Conservation (phyloP, 2,329 filamentous ascomycete genomes). For the Bertia moriformis region DNA sequence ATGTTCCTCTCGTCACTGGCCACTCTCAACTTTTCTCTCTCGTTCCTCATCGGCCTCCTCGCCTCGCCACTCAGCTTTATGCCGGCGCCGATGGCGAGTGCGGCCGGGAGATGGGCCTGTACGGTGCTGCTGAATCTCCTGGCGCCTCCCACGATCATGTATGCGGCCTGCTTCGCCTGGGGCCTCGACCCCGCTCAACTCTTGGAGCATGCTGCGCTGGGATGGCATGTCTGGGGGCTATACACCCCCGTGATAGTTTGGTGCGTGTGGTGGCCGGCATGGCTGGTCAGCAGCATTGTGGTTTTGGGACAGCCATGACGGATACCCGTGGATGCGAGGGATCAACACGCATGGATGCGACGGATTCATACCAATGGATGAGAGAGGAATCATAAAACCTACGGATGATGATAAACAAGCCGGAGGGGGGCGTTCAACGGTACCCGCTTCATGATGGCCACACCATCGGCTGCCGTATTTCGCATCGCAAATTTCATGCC, state of each 20-base stretch:
- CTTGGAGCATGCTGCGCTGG: conserved; percentile 63
- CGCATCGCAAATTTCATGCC: no score
- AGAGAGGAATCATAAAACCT: background rate
- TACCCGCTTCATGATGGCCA: no score
- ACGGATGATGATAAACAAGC: no score
- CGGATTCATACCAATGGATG: no score
- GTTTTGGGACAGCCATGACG: conserved; percentile 31
- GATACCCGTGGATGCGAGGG: no score
- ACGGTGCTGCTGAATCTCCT: conserved; percentile 41
- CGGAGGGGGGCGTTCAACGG: no score
- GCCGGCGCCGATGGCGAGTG: conserved; percentile 27
- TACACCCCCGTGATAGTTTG: conserved; percentile 83
- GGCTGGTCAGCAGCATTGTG: conserved; percentile 52
- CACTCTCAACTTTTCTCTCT: conserved; percentile 87
- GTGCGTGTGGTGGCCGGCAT: conserved; percentile 91
- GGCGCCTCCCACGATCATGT: conserved; percentile 41
- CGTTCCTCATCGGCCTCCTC: conserved; percentile 70
- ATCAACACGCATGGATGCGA: no score
- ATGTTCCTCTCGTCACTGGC: conserved; percentile 85
- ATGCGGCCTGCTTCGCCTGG: conserved; percentile 31
- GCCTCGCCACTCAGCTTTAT: conserved; percentile 69
- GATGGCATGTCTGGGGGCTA: conserved; percentile 78
- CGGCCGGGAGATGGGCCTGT: conserved; percentile 20
- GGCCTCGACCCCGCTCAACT: conserved; percentile 35
- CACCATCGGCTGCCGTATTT: no score